Base-by-base conservation (phyloP, 2,329 filamentous ascomycete genomes). In the Gnomoniopsis sp. region DNA sequence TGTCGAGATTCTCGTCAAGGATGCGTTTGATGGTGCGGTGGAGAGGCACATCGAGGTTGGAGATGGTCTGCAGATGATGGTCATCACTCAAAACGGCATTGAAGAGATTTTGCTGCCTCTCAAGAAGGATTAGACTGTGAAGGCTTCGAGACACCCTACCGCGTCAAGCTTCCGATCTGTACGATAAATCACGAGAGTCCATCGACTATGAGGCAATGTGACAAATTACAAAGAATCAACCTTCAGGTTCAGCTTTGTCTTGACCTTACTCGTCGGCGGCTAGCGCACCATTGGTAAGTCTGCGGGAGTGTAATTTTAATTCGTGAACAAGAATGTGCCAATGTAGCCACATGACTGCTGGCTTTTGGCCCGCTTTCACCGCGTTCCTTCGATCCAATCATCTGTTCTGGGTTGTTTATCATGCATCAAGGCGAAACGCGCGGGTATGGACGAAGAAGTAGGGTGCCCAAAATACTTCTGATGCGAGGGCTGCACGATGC, bases 21-120 rank as follows among this genome's bases (percentile, higher is more conserved):
- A 99, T 83, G 95, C 95, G 2, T 99, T 99, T 76, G 96, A 96
- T 63, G 96, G 93, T 74, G 95, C 96, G 3, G 93, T 96, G 36
- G 95, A 99, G 84, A 89, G 95, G 77, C 95, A 99, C 79, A 99
- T 99, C 67, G 95, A 99, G 81, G 96, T 99, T 63, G 95, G 95
- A 74, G 95, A 99, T 78, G 88, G 89, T 53, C 77, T 99, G 73
- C 95, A 99, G 82, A 93, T 97, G 85, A 83, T 99, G 82, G 86
- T 96, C 67, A 91, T 98, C 69, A 96, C 92, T 51, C 86, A 83
- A 74, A 81, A 91, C 55, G 95, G 95, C 12, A 92, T 98, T 70
- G 84, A 96, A 78, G 95, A 99, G 82, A 84, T 86, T 53, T 88
- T 89, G 70, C 77, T 88, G 66, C 88, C 90, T 30, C 78, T 99